These are phyloP conservation scores for Umbilicaria muhlenbergii DNA, from an alignment of 495 filamentous ascomycete species.

Conservation along the genomic window DNA sequence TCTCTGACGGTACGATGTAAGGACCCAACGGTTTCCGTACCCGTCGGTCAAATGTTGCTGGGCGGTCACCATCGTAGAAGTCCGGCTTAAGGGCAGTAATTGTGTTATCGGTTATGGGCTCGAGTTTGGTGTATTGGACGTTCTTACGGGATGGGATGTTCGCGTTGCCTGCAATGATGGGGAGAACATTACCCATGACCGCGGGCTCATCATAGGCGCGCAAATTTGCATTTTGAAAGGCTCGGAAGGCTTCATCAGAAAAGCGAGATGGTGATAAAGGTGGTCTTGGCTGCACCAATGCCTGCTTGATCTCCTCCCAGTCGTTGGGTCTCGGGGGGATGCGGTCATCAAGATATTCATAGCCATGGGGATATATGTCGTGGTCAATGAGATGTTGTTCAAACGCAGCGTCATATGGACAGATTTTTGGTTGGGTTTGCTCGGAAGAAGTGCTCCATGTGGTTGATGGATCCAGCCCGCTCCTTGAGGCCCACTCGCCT, in stretches of 20 bases:
- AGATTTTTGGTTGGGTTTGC: conserved; percentile 7
- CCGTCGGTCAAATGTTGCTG: conserved; percentile 11
- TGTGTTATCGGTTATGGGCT: conserved; percentile 17
- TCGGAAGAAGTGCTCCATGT: no score
- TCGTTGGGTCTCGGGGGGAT: conserved; percentile 9
- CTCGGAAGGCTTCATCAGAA: conserved; percentile 11
- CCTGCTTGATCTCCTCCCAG: conserved; percentile 15
- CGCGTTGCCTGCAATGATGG: conserved; percentile 18
- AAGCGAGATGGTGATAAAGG: conserved; percentile 27
- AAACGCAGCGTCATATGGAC: conserved; percentile 18
- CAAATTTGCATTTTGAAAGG: conserved; percentile 15
- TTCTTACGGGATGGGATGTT: conserved; percentile 10
- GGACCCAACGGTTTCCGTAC: conserved; percentile 12
- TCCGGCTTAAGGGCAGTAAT: conserved; percentile 20
- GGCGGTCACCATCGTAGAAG: conserved; percentile 23
- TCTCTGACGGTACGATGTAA: conserved; percentile 9
- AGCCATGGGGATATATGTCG: conserved; percentile 15
- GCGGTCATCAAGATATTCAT: conserved; percentile 4
- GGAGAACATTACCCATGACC: conserved; percentile 18
- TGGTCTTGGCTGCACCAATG: conserved; percentile 14
- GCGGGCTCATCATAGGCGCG: conserved; percentile 18
- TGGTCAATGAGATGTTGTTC: conserved; percentile 21
- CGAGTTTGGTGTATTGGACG: conserved; percentile 20
- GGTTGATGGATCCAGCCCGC: no score
- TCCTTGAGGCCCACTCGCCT: conserved; percentile 4